Conservation (phyloP, 805 yeast genomes). For the Starmerella davenportii region DNA sequence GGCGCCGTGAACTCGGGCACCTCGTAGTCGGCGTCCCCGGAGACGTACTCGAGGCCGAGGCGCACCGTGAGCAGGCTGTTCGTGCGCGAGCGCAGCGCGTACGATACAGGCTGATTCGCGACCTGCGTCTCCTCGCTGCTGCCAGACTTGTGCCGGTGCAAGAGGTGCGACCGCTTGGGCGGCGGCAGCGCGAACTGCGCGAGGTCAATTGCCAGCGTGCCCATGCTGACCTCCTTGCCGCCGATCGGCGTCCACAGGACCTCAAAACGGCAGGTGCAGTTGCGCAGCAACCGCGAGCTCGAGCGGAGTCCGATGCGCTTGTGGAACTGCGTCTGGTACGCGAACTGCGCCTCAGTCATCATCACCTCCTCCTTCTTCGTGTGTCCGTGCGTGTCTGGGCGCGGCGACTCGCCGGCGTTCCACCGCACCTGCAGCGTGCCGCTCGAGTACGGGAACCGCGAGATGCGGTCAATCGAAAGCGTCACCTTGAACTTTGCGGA, state of each 20-base stretch:
- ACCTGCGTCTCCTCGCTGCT: not conserved
- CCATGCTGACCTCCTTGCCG: slow-evolving; percentile 35
- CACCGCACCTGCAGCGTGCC: slow-evolving; percentile 54
- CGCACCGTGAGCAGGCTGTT: slow-evolving; percentile 39
- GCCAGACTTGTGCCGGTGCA: not conserved
- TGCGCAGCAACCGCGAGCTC: slow-evolving; percentile 23
- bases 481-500: slow-evolving; percentile 46
- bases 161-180: slow-evolving; percentile 1
- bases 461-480: slow-evolving; percentile 45
- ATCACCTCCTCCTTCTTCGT: slow-evolving; percentile 31
- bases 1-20: slow-evolving; percentile 28
- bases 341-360: slow-evolving; percentile 38
- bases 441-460: slow-evolving; percentile 67
- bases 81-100: slow-evolving; percentile 58
- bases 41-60: slow-evolving; percentile 31
- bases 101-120: slow-evolving; percentile 22
- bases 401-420: slow-evolving; percentile 35
- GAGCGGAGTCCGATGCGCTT: slow-evolving; percentile 27
- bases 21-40: slow-evolving; percentile 29
- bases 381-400: slow-evolving; percentile 29
- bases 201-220: slow-evolving; percentile 47
- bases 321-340: slow-evolving; percentile 25
- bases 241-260: slow-evolving; percentile 28
- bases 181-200: slow-evolving; percentile 39
- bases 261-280: slow-evolving; percentile 27